Evolutionary conservation across 192 early-diverging fungal genomes (phyloP).

Genomic region (Dissophora globulifera): DNA sequence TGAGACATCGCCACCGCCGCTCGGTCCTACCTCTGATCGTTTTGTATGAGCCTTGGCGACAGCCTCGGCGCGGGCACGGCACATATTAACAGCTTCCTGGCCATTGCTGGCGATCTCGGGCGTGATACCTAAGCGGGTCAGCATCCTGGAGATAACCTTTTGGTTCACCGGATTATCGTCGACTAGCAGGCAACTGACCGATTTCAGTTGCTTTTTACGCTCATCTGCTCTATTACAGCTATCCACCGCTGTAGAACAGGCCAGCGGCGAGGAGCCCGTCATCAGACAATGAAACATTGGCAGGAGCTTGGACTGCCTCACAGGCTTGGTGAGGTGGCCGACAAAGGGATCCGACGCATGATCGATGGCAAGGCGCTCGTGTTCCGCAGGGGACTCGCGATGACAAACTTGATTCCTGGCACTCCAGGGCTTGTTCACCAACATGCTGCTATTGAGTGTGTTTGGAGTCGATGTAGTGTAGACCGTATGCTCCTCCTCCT

Average conservation of each 20-base stretch:
- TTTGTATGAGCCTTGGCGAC: not conserved
- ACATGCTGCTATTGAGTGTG: constrained; percentile 51
- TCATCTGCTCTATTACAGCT: constrained; percentile 21
- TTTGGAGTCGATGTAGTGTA: constrained; percentile 18
- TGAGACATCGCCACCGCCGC: not conserved
- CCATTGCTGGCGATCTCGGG: constrained; percentile 53
- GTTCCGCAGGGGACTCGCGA: constrained; percentile 1
- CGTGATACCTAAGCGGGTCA: constrained; percentile 42
- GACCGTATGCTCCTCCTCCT: not conserved
- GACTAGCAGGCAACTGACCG: constrained; percentile 46
- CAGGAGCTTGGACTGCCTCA: constrained; percentile 44
- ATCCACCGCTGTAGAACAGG: constrained; percentile 8
- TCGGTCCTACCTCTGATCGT: not conserved
- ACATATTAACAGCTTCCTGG: constrained; percentile 52
- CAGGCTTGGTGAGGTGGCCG: constrained; percentile 37
- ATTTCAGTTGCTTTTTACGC: constrained; percentile 31
- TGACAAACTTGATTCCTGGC: not conserved
- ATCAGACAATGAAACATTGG: constrained; percentile 47
- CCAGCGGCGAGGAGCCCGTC: constrained; percentile 49
- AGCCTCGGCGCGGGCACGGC: constrained; percentile 32
- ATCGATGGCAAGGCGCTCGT: too few relatives aligned
- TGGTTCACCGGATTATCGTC: constrained; percentile 62
- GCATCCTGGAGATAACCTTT: constrained; percentile 51
- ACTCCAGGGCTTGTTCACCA: constrained; percentile 19
- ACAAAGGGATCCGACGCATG: constrained; percentile 27